Evolutionary conservation across 176 grass and related monocot species (phyloP).

Genomic region (Microstegium vimineum): DNA sequence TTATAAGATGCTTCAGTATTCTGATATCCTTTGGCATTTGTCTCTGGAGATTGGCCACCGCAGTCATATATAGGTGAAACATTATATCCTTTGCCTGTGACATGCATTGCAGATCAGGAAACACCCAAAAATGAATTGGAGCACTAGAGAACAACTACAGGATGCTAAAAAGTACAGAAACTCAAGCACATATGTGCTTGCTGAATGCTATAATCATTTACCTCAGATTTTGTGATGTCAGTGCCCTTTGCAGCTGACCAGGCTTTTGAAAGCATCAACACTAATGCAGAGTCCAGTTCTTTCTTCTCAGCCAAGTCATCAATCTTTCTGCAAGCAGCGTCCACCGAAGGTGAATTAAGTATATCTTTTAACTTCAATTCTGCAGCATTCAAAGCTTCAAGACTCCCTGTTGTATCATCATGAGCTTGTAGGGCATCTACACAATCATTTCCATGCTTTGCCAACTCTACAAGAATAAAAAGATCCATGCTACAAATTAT

Average conservation of each 20-base stretch:
- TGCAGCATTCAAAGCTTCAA: conserved; percentile 59
- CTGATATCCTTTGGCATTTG: conserved; percentile 91
- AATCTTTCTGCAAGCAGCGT: conserved; percentile 76
- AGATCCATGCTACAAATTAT: not conserved
- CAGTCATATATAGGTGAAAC: conserved; percentile 81
- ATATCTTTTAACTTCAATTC: conserved; percentile 86
- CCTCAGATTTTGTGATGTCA: conserved; percentile 77
- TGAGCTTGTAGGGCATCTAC: conserved; percentile 74
- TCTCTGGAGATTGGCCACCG: conserved; percentile 69
- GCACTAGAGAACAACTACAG: not conserved
- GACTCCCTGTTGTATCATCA: conserved; percentile 60
- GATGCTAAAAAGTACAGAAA: not conserved
- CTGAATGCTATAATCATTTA: conserved; percentile 26
- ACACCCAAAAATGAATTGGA: not conserved
- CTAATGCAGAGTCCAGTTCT: conserved; percentile 67
- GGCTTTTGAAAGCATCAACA: conserved; percentile 74
- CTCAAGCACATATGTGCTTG: not conserved
- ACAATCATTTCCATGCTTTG: conserved; percentile 75
- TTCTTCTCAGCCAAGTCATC: conserved; percentile 89
- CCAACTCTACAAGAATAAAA: conserved; percentile 55
- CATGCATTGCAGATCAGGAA: conserved; percentile 12
- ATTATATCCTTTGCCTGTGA: conserved; percentile 68
- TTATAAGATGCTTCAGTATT: conserved; percentile 81
- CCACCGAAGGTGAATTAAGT: conserved; percentile 61
- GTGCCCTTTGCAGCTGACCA: conserved; percentile 90